Evolutionary conservation across 2,329 filamentous ascomycete species (phyloP), one percentile per base, ranked within the genome.

Genomic region (Massarina eburnea): DNA sequence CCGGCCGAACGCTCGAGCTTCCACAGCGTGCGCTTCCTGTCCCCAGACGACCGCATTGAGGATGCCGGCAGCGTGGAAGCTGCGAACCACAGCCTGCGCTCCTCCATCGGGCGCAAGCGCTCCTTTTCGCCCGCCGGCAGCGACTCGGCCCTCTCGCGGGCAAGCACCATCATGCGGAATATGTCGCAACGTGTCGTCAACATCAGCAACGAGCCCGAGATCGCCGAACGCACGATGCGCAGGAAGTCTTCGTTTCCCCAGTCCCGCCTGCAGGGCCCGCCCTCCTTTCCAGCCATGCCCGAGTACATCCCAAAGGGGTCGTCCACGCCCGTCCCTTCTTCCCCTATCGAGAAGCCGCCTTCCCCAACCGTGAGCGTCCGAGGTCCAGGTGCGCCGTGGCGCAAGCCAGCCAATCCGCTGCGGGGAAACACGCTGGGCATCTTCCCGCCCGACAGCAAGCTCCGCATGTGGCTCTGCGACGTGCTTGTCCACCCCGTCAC

Each of bases 111-210:
- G 72, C 55, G 76, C 81, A 70, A 72, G 45, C 66, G 74, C 36
- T 77, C 76, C 7, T 62, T 76, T 15, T 77, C 76, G 35, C 72
- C 76, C 10, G 67, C 70, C 29, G 64, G 67, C 15, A 64, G 69
- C 14, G 72, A 72, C 29, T 78, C 76, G 30, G 73, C 77, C 18
- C 64, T 81, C 37, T 67, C 71, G 36, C 67, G 78, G 45, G 78
- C 76, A 30, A 72, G 75, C 19, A 77, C 75, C 48, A 75, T 80
- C 62, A 64, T 80, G 63, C 70, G 77, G 53, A 84, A 83, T 56
- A 95, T 99, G 84, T 97, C 95, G 24, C 91, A 96, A 73, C 89
- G 94, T 75, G 91, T 99, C 45, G 94, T 99, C 63, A 97, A 97
- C 64, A 82, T 99, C 59, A 96, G 91, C 71, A 95, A 95, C 65